A percentile compares a stretch with the other conserved stretches of the same genome.
phyloP scores from a whole-genome alignment of 2,329 filamentous ascomycete genomes.

The Ophiostoma perfectum region DNA sequence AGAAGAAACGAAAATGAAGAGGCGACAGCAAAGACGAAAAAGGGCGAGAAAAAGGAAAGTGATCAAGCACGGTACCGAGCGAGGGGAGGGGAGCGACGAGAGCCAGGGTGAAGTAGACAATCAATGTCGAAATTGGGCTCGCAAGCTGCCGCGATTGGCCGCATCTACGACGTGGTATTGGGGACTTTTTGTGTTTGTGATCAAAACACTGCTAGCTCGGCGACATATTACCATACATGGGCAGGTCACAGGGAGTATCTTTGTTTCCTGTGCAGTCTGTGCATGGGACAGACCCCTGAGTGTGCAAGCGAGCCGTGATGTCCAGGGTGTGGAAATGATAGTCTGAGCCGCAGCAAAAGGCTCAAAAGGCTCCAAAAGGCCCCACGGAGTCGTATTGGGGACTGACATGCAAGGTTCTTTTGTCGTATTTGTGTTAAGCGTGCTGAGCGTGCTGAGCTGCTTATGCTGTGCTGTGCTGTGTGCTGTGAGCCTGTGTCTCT shows the following conservation, averaged over 20 bases:
- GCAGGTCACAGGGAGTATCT: not conserved
- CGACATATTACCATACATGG: no score
- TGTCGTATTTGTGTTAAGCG: not conserved
- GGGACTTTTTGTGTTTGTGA: not conserved
- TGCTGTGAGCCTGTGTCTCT: no score
- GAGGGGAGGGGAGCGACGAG: not conserved
- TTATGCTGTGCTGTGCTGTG: no score
- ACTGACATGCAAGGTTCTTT: not conserved
- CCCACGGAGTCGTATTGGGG: not conserved
- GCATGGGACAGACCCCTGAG: constrained; percentile 1
- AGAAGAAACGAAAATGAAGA: not conserved
- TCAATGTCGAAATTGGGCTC: no score
- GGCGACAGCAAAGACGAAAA: not conserved
- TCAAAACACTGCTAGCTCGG: not conserved
- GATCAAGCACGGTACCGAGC: not conserved
- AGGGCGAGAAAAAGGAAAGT: not conserved
- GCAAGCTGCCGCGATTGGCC: no score
- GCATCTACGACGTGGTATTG: not conserved
- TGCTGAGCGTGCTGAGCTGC: no score
- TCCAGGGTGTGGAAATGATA: no score
- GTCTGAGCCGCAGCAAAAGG: no score
- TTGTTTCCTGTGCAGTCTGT: not conserved
- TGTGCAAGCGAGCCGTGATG: not conserved
- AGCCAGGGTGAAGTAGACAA: not conserved
- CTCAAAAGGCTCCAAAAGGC: no score